A percentile compares a stretch with the other conserved stretches of the same genome.
Conservation (phyloP, 116 monocot genomes). For the Phalaenopsis hybrid region DNA sequence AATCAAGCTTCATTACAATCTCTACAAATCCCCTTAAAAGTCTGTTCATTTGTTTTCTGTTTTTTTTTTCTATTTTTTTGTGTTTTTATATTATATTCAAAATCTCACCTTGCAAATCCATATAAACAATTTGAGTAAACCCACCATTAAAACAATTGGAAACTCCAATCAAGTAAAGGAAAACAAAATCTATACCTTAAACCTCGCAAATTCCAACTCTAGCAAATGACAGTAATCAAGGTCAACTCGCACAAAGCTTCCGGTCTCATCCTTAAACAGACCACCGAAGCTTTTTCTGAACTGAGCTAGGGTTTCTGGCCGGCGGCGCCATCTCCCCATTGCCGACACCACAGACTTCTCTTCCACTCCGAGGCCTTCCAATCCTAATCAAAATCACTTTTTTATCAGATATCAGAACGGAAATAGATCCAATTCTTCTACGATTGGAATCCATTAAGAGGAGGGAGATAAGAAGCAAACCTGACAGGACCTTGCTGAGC, state of each 20-base stretch:
- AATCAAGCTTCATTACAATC: too few relatives aligned
- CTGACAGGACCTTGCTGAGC: constrained; percentile 44
- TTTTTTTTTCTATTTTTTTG: too few relatives aligned
- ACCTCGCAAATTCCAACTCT: constrained; percentile 41
- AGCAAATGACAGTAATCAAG: constrained; percentile 28
- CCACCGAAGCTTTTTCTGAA: constrained; percentile 30
- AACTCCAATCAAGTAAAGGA: too few relatives aligned
- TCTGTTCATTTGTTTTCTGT: too few relatives aligned
- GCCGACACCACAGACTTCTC: constrained; percentile 36
- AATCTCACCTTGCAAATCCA: too few relatives aligned
- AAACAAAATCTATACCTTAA: constrained; percentile 22
- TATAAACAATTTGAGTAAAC: too few relatives aligned
- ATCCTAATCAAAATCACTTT: constrained; percentile 18
- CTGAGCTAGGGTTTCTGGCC: constrained; percentile 28
- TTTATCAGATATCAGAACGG: background rate
- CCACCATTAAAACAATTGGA: too few relatives aligned
- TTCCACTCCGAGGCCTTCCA: constrained; percentile 51
- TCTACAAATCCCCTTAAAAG: too few relatives aligned
- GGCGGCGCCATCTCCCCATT: constrained; percentile 32
- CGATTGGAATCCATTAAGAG: background rate
- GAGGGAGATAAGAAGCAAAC: constrained; percentile 4
- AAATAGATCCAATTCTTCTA: background rate
- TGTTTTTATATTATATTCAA: too few relatives aligned
- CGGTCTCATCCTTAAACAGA: constrained; percentile 18
- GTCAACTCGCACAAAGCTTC: constrained; percentile 39